Percentiles rank a stretch among this genome's conserved stretches.
Conservation (phyloP, 2,329 filamentous ascomycete species). For the Colletotrichum destructivum region DNA sequence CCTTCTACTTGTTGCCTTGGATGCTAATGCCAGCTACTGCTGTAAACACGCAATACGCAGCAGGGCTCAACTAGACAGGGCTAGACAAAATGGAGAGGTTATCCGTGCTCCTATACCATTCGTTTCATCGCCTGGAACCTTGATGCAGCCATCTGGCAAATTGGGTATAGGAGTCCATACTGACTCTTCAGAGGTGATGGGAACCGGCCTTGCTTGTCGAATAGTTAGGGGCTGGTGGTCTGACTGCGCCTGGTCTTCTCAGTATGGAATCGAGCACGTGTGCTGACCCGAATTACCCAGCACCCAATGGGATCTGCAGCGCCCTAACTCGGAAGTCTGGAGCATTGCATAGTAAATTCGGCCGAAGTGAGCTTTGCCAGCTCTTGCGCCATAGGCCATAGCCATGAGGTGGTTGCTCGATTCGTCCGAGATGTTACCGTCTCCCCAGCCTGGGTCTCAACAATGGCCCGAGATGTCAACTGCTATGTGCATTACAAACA, state of each 20-base stretch:
- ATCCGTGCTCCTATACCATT: not conserved
- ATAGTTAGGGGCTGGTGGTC: not conserved
- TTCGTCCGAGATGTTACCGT: constrained; percentile 12
- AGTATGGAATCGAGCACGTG: not conserved
- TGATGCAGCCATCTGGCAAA: not conserved
- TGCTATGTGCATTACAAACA: not conserved
- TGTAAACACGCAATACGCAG: not conserved
- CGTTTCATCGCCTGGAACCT: constrained; percentile 7
- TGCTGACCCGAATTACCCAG: not conserved
- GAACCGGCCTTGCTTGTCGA: not conserved
- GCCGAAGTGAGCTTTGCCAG: constrained; percentile 14
- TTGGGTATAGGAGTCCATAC: not conserved
- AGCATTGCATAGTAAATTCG: not conserved
- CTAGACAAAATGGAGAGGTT: not conserved
- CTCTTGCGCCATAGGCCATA: not conserved
- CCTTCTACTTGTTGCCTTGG: not conserved
- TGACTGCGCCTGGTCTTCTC: not conserved
- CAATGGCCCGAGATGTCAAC: not conserved
- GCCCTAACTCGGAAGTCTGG: not conserved
- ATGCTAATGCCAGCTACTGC: not conserved
- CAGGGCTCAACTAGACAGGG: not conserved
- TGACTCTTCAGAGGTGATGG: too few relatives aligned
- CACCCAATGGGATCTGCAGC: not conserved
- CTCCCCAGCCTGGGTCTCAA: constrained; percentile 7
- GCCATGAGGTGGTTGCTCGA: constrained; percentile 1